These are phyloP conservation scores for Haematococcus lacustris DNA, from an alignment of 139 green algal species.

Conservation along the genomic window DNA sequence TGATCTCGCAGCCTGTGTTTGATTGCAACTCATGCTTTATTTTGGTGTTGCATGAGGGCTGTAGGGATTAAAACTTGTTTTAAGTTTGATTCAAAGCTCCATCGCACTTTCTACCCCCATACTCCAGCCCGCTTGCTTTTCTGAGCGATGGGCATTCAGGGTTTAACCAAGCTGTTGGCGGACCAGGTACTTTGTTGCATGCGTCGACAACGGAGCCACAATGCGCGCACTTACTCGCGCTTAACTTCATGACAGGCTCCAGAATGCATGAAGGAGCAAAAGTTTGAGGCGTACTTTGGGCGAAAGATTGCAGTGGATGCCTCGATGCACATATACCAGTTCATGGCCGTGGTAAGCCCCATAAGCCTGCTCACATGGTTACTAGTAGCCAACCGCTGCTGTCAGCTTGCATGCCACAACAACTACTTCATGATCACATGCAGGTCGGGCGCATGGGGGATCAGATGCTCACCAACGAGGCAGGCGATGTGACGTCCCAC, in stretches of 20 bases:
- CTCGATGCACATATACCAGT: slow-evolving; percentile 98
- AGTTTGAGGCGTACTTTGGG: slow-evolving; percentile 96
- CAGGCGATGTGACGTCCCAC: slow-evolving; percentile 87
- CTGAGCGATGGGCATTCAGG: slow-evolving; percentile 66
- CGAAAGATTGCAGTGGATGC: slow-evolving; percentile 94
- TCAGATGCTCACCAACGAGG: slow-evolving; percentile 84
- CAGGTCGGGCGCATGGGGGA: slow-evolving; percentile 41
- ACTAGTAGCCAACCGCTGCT: too few relatives aligned
- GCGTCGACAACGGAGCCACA: not conserved
- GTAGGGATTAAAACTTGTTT: too few relatives aligned
- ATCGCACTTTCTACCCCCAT: too few relatives aligned
- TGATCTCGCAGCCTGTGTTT: too few relatives aligned
- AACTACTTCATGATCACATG: too few relatives aligned
- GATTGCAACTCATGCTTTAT: too few relatives aligned
- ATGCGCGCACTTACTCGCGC: not conserved
- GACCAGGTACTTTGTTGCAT: slow-evolving; percentile 72
- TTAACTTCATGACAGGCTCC: slow-evolving; percentile 23
- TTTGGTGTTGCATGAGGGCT: too few relatives aligned
- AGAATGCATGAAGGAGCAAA: slow-evolving; percentile 67
- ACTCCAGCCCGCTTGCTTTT: too few relatives aligned
- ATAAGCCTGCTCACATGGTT: too few relatives aligned
- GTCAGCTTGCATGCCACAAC: too few relatives aligned
- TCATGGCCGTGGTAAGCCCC: slow-evolving; percentile 80
- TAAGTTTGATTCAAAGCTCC: too few relatives aligned
- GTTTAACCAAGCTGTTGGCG: slow-evolving; percentile 86